Conservation (phyloP, 176 grass and related monocot species). For the Cymbopogon citratus region DNA sequence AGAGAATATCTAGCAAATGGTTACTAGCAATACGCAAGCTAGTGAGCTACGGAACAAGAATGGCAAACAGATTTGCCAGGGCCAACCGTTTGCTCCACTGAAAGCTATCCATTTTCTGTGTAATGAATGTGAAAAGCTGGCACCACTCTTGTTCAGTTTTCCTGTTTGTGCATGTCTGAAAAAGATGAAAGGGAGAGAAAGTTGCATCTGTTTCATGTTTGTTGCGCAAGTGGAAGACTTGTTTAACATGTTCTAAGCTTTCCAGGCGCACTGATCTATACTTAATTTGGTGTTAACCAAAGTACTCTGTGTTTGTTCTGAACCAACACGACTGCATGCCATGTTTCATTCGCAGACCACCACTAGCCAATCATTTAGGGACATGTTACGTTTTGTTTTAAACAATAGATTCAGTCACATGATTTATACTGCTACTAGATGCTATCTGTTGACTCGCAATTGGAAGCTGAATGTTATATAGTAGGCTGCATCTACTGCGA, state of each 20-base stretch:
- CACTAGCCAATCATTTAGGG: not conserved
- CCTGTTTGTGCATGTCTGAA: not conserved
- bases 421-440: not conserved
- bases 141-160: not conserved
- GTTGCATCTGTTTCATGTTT: not conserved
- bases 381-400: not conserved
- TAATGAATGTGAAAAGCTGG: slow-evolving; percentile 12
- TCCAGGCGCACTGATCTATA: slow-evolving; percentile 9
- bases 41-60: not conserved
- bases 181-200: slow-evolving; percentile 10
- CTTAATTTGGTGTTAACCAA: not conserved
- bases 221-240: not conserved
- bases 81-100: not conserved
- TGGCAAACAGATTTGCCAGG: not conserved
- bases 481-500: not conserved
- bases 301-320: not conserved
- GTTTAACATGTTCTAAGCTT: not conserved
- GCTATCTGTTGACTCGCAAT: not conserved
- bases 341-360: slow-evolving; percentile 3
- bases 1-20: not conserved
- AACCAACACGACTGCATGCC: not conserved
- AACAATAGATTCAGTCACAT: not conserved
- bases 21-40: not conserved
- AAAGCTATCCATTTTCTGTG: not conserved
- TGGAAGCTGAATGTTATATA: not conserved